A percentile compares a stretch with the other conserved stretches of the same genome.
These are phyloP conservation scores for Arachis monticola DNA, from an alignment of 331 rosid species.

Conservation along the genomic window DNA sequence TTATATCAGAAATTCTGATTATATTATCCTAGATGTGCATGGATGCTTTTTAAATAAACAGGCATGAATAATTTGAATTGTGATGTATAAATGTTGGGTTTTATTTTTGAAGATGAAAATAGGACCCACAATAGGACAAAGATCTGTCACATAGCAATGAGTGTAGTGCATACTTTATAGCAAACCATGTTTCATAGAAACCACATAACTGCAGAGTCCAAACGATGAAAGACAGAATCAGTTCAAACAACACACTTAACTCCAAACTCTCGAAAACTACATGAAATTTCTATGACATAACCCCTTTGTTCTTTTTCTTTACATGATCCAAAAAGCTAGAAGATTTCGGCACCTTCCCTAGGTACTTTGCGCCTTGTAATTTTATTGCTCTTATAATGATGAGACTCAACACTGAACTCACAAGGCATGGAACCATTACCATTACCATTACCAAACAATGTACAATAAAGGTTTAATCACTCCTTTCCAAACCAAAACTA, in stretches of 20 bases:
- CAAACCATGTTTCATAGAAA: constrained; percentile 40
- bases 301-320: constrained; percentile 36
- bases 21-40: not conserved
- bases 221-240: constrained; percentile 28
- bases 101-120: not conserved
- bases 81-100: not conserved
- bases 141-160: not conserved
- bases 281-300: constrained; percentile 47
- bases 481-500: not conserved
- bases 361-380: too few species aligned
- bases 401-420: not conserved
- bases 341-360: constrained; percentile 42
- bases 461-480: not conserved
- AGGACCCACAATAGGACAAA: constrained; percentile 11
- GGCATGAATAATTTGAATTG: too few species aligned
- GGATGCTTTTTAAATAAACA: not conserved
- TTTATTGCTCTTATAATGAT: not conserved
- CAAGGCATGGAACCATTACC: not conserved
- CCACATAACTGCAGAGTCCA: constrained; percentile 37
- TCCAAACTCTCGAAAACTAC: constrained; percentile 43
- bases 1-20: too few species aligned
- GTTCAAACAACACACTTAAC: constrained; percentile 29
- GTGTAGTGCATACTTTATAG: constrained; percentile 16
- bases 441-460: not conserved
- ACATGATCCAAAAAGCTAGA: constrained; percentile 11